Conservation (phyloP, 176 grass and related monocot species). For the Lolium perenne region DNA sequence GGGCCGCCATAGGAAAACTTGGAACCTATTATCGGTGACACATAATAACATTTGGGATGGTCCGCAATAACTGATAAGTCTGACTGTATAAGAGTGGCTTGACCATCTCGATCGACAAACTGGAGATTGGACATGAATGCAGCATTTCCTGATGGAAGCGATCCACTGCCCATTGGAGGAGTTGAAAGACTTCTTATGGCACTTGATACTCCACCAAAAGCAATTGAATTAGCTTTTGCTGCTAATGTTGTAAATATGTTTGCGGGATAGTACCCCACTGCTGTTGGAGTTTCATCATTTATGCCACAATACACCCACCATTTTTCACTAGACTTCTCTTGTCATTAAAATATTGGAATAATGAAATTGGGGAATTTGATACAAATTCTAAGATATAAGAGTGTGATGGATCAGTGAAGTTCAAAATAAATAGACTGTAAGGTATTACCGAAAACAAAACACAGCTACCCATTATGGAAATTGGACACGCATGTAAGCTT, state of each 20-base stretch:
- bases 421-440: neutral
- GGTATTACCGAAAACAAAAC: neutral
- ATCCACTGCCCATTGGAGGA: too few relatives aligned
- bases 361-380: neutral
- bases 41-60: too few relatives aligned
- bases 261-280: neutral
- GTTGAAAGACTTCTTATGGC: neutral
- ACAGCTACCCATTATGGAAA: neutral
- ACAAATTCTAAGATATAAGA: too few relatives aligned
- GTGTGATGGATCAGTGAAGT: neutral
- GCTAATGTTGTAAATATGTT: conserved; percentile 1
- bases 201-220: neutral
- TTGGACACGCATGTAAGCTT: neutral
- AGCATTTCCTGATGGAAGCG: too few relatives aligned
- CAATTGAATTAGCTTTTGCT: neutral
- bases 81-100: too few relatives aligned
- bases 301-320: neutral
- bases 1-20: too few relatives aligned
- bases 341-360: neutral
- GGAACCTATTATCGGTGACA: too few relatives aligned
- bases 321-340: neutral
- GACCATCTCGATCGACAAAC: too few relatives aligned
- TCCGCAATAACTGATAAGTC: too few relatives aligned
- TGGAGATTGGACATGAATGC: too few relatives aligned
- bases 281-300: neutral